Conservation (phyloP, 2,329 filamentous ascomycete genomes). For the Parascedosporium putredinis region DNA sequence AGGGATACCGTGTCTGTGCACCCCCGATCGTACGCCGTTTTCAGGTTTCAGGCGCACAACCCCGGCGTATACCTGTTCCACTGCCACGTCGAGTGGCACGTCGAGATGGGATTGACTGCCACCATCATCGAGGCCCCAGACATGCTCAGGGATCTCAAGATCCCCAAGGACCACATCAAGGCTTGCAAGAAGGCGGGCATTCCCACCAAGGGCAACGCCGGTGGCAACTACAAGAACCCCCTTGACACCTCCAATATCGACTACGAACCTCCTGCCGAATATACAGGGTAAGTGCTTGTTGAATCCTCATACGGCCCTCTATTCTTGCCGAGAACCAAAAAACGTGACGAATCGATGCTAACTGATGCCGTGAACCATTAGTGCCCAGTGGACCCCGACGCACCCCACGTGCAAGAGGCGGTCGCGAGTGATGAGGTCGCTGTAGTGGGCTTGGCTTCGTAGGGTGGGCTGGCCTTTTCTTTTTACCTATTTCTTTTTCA, state of each 20-base stretch:
- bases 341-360: too few species aligned
- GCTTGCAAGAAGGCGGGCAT: conserved; percentile 33
- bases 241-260: conserved; percentile 27
- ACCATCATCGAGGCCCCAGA: conserved; percentile 47
- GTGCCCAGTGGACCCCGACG: background rate
- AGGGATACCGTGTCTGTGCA: conserved; percentile 29
- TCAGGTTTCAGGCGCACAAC: conserved; percentile 41
- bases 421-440: background rate
- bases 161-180: conserved; percentile 48
- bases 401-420: background rate
- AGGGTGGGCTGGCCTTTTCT: background rate
- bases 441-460: background rate
- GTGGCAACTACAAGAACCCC: conserved; percentile 47
- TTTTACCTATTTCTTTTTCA: background rate
- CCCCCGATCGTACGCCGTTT: conserved; percentile 33
- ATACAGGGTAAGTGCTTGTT: conserved; percentile 6
- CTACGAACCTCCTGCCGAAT: background rate
- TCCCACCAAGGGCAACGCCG: conserved; percentile 53
- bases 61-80: conserved; percentile 47
- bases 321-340: too few species aligned
- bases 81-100: conserved; percentile 53
- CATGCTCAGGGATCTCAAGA: conserved; percentile 40
- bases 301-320: too few species aligned
- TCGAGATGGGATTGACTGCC: conserved; percentile 45
- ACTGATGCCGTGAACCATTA: background rate